Conservation (phyloP, 768 basidiomycete genomes). For the Collybia sp. region DNA sequence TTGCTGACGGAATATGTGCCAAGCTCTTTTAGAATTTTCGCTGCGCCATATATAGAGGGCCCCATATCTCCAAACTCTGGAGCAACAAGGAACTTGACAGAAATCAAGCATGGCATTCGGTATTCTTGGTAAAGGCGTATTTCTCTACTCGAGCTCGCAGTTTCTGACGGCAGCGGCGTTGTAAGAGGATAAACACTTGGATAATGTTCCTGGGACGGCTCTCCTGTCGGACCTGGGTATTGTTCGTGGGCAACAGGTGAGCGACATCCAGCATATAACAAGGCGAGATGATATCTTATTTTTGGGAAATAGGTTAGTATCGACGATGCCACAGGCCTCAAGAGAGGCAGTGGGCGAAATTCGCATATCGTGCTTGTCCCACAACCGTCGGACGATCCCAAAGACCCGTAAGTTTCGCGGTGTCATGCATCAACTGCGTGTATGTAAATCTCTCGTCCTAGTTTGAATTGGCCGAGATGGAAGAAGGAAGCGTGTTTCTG, state of each 20-base stretch:
- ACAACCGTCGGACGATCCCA: slow-evolving; percentile 38
- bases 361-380: slow-evolving; percentile 35
- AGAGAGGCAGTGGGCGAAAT: slow-evolving; percentile 30
- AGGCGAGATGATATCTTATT: neutral
- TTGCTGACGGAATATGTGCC: too few species aligned
- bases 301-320: slow-evolving; percentile 19
- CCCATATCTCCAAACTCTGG: too few species aligned
- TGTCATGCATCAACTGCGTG: neutral
- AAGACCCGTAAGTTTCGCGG: slow-evolving; percentile 30
- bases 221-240: slow-evolving; percentile 33
- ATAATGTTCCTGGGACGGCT: slow-evolving; percentile 34
- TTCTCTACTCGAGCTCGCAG: neutral
- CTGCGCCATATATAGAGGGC: too few species aligned
- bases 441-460: slow-evolving; percentile 6
- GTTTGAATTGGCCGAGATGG: slow-evolving; percentile 40
- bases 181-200: slow-evolving; percentile 30
- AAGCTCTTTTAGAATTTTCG: too few species aligned
- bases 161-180: neutral
- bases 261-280: neutral
- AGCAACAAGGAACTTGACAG: too few species aligned
- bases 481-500: slow-evolving; percentile 43
- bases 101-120: slow-evolving; percentile 25
- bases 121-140: slow-evolving; percentile 25
- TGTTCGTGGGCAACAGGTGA: slow-evolving; percentile 27
- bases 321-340: slow-evolving; percentile 25